A percentile compares a stretch with the other conserved stretches of the same genome.
phyloP scores from a whole-genome alignment of 768 basidiomycete species.

The Phlebiopsis gigantea region DNA sequence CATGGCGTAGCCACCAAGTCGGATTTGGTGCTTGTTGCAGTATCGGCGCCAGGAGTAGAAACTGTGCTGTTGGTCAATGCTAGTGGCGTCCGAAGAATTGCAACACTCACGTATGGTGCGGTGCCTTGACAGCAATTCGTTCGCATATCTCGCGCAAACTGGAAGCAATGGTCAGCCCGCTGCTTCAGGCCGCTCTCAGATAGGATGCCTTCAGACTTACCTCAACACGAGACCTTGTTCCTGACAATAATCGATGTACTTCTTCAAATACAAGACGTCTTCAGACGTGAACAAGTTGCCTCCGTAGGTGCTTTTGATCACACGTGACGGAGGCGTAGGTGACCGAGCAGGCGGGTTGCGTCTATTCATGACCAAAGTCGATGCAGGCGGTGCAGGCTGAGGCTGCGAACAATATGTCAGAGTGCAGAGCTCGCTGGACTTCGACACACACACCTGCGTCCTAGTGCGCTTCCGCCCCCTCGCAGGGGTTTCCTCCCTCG shows the following conservation, averaged over 20 bases:
- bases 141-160: slow-evolving; percentile 84
- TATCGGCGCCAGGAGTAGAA: slow-evolving; percentile 91
- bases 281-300: slow-evolving; percentile 85
- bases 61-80: slow-evolving; percentile 31
- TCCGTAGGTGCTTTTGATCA: slow-evolving; percentile 86
- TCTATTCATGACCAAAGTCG: slow-evolving; percentile 61
- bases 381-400: slow-evolving; percentile 60
- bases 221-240: slow-evolving; percentile 81
- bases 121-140: slow-evolving; percentile 81
- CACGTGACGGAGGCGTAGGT: slow-evolving; percentile 76
- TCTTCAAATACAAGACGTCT: slow-evolving; percentile 77
- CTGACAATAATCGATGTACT: slow-evolving; percentile 88
- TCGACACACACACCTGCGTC: slow-evolving; percentile 37
- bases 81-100: not conserved
- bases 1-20: slow-evolving; percentile 83
- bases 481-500: slow-evolving; percentile 34
- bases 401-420: slow-evolving; percentile 18
- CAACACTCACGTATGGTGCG: slow-evolving; percentile 74
- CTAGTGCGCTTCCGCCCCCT: slow-evolving; percentile 70
- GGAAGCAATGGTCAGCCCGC: slow-evolving; percentile 1
- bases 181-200: not conserved
- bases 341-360: slow-evolving; percentile 67
- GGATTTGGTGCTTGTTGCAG: slow-evolving; percentile 90
- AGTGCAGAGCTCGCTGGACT: not conserved
- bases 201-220: slow-evolving; percentile 32